phyloP scores from a whole-genome alignment of 2,329 filamentous ascomycete species.

The Elsinoe ampelina region DNA sequence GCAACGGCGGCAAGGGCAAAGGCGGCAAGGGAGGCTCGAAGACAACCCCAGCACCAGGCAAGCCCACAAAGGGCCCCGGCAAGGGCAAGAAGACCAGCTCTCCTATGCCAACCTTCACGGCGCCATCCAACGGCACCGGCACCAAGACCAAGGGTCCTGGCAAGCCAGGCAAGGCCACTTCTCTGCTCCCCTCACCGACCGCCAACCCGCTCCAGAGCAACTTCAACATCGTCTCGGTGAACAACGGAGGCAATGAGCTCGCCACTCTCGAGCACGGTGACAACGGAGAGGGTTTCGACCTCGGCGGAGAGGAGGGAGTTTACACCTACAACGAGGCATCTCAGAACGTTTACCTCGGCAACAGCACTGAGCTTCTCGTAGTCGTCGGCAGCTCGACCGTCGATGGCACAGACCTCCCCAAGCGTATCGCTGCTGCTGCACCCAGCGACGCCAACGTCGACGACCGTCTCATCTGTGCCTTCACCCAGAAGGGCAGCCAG shows the following conservation, averaged over 20 bases:
- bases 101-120: background rate
- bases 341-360: background rate
- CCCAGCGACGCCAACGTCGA: background rate
- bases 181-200: background rate
- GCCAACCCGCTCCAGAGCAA: background rate
- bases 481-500: background rate
- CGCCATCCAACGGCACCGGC: background rate
- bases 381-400: background rate
- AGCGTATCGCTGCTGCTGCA: background rate
- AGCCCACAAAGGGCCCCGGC: background rate
- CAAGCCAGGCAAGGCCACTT: background rate
- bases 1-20: background rate
- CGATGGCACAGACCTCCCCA: background rate
- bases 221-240: background rate
- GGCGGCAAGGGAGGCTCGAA: background rate
- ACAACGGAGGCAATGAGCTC: background rate
- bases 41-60: background rate
- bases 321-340: conserved; percentile 1
- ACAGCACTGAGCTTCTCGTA: background rate
- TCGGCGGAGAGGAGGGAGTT: background rate
- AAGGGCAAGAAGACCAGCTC: conserved; percentile 1
- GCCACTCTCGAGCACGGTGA: background rate
- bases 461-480: background rate
- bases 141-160: background rate
- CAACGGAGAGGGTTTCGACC: background rate